Evolutionary conservation across 495 filamentous ascomycete genomes (phyloP), one percentile per base, ranked within the genome.

Genomic region (Talaromyces liani): DNA sequence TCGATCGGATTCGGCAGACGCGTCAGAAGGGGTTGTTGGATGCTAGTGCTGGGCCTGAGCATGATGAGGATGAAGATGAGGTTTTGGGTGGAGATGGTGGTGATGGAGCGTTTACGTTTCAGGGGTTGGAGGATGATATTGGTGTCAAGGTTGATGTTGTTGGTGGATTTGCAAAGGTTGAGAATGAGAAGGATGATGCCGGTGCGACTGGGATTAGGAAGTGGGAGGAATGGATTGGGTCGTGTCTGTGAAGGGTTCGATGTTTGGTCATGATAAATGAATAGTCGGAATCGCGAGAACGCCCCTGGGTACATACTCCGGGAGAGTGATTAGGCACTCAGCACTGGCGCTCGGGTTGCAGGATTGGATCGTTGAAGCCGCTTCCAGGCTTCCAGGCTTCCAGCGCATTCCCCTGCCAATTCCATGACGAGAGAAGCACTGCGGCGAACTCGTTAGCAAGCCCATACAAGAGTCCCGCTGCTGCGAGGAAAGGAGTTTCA

Each of bases 211-310:
- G 86, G 18, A 87, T 91, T 5, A 83, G 87, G 60, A 87, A 83
- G 70, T 97, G 92, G 92, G 93, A 92, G 82, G 83, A 84, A 64
- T 98, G 95, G 95, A 85, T 98, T 66, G 88, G 82, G 12, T 75
- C 76, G 65, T 81, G 81, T 62, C 67, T 87, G 63, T 87, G 68
- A 81, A 29, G 20, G 18, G 27, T 29, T 29, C 10, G n/a, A 27
- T 56, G 53, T 20, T 9, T 29, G 9, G 20, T 4, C 2, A 55
- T 25, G 10, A 14, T 39, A 14, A 1, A 14, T 39, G 34, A 39
- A 39, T 1, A 12, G 9, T 14, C 34, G 34, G 34, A 39, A 20
- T 47, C 2, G 6, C 41, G n/a, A 47, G 41, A 47, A 47, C n/a
- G 41, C 16, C n/a, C n/a, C 2, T 8, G 7, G 41, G 14, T 18